Percentiles rank a stretch among this genome's conserved stretches.
Evolutionary conservation across 2,329 filamentous ascomycete species (phyloP).

Genomic region (Tympanopsis confertula): DNA sequence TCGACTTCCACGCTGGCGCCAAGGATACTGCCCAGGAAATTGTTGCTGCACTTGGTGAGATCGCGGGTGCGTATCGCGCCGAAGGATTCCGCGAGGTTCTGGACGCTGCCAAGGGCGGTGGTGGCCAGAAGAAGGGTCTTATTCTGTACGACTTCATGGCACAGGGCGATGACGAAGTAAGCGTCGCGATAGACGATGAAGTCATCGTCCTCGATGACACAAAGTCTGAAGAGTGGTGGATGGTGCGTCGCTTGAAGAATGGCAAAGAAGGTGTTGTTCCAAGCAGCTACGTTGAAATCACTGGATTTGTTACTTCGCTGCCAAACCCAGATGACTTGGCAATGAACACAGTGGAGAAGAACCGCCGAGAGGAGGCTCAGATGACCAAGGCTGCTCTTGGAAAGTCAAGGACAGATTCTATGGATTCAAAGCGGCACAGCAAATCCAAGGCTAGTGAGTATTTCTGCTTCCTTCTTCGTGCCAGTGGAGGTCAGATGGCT

Average conservation of each 20-base stretch:
- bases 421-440: conserved; percentile 27
- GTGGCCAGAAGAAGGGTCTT: conserved; percentile 64
- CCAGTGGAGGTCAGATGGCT: background rate
- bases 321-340: conserved; percentile 34
- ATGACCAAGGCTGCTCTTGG: conserved; percentile 1
- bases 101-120: conserved; percentile 41
- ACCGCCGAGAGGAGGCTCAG: conserved; percentile 8
- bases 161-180: conserved; percentile 92
- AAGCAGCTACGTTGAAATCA: conserved; percentile 89
- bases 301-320: conserved; percentile 47
- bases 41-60: conserved; percentile 50
- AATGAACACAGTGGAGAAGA: conserved; percentile 48
- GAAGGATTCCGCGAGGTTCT: conserved; percentile 49
- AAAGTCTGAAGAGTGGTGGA: conserved; percentile 98
- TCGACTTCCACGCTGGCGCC: conserved; percentile 59
- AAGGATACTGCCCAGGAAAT: conserved; percentile 61
- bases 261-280: conserved; percentile 93
- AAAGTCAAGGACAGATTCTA: background rate
- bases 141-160: conserved; percentile 94
- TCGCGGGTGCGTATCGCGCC: conserved; percentile 48
- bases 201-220: conserved; percentile 80
- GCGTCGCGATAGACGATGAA: conserved; percentile 79
- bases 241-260: conserved; percentile 79
- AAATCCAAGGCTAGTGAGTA: conserved; percentile 60
- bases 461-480: background rate